Evolutionary conservation across 257 asterid genomes (phyloP).

Genomic region (Jacaranda mimosifolia): DNA sequence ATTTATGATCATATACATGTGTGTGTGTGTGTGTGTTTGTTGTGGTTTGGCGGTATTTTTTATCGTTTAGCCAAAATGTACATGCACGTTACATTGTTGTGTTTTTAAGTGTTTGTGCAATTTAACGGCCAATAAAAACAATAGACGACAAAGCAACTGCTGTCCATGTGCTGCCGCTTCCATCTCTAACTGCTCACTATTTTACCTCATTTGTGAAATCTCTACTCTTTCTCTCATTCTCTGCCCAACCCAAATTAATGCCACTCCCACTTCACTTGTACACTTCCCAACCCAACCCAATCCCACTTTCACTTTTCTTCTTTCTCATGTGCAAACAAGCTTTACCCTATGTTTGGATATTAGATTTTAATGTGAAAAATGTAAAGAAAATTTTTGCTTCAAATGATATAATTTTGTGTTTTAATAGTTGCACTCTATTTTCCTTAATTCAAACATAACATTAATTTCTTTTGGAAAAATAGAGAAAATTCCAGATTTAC

Average conservation of each 20-base stretch:
- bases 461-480: neutral
- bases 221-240: neutral
- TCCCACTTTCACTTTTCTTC: neutral
- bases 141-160: conserved; percentile 19
- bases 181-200: neutral
- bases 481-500: neutral
- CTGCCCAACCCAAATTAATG: neutral
- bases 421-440: no score
- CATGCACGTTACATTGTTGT: conserved; percentile 3
- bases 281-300: no score
- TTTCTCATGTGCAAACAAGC: neutral
- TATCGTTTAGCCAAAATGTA: conserved; percentile 3
- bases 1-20: no score
- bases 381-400: no score
- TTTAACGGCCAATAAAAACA: conserved; percentile 26
- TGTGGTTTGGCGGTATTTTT: neutral
- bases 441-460: no score
- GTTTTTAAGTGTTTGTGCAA: neutral
- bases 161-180: conserved; percentile 23
- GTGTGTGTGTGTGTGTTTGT: neutral
- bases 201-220: conserved; percentile 24
- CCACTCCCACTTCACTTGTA: neutral
- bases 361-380: no score
- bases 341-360: no score
- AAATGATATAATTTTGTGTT: no score